phyloP scores from a whole-genome alignment of 345 rosid species.

The Cardamine occulta region DNA sequence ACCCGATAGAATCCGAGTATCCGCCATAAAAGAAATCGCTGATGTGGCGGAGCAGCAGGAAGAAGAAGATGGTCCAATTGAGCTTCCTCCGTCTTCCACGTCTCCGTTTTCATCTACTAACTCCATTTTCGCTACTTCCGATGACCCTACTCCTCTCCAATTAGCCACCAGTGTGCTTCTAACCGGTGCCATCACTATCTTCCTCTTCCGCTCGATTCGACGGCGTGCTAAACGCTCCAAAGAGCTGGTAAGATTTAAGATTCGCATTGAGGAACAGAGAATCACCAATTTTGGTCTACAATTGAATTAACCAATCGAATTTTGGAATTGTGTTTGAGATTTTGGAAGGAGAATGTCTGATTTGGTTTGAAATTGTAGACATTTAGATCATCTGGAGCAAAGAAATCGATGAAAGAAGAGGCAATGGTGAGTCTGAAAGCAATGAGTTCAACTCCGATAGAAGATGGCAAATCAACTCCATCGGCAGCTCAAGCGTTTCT shows the following conservation, averaged over 20 bases:
- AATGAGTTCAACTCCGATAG: constrained; percentile 59
- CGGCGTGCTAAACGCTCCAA: constrained; percentile 84
- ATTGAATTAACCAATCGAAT: not conserved
- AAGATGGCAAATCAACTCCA: constrained; percentile 58
- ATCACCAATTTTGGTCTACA: not conserved
- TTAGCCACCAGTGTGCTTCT: constrained; percentile 84
- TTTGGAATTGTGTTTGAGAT: not conserved
- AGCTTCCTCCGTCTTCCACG: constrained; percentile 52
- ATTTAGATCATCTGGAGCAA: constrained; percentile 70
- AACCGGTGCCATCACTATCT: constrained; percentile 78
- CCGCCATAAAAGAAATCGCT: constrained; percentile 41
- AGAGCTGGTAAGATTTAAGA: constrained; percentile 47
- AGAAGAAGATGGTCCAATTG: constrained; percentile 70
- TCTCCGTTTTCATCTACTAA: constrained; percentile 47
- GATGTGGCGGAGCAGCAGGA: constrained; percentile 27
- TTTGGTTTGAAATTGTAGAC: constrained; percentile 49
- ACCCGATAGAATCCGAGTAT: constrained; percentile 45
- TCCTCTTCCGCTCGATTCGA: constrained; percentile 84
- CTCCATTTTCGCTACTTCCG: constrained; percentile 69
- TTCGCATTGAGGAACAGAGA: not conserved
- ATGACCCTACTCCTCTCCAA: constrained; percentile 77
- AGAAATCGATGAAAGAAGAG: constrained; percentile 77
- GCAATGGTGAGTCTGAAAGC: constrained; percentile 77
- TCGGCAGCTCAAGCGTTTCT: constrained; percentile 79
- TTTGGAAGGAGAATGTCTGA: not conserved